phyloP scores from a whole-genome alignment of 2,329 filamentous ascomycete species.

The Whalleya microplaca region DNA sequence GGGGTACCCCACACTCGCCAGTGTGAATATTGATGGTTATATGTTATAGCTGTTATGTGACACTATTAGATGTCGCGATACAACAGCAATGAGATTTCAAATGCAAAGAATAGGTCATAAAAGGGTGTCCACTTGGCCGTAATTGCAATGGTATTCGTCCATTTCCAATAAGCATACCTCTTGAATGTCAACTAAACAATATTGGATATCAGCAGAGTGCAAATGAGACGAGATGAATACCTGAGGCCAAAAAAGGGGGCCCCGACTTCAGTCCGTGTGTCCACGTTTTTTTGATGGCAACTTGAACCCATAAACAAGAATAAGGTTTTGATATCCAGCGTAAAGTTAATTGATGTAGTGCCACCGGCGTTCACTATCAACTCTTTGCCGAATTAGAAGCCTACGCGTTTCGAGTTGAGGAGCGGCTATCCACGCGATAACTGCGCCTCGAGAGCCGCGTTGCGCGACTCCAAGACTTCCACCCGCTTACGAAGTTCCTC shows the following conservation, averaged over 20 bases:
- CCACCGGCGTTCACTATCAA: slow-evolving; percentile 7
- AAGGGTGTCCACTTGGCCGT: too few species aligned
- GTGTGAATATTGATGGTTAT: too few species aligned
- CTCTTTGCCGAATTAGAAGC: not conserved
- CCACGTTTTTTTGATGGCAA: not conserved
- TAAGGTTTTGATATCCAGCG: slow-evolving; percentile 14
- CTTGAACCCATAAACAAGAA: not conserved
- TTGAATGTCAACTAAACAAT: not conserved
- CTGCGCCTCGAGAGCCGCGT: slow-evolving; percentile 38
- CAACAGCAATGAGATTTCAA: not conserved
- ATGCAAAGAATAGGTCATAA: not conserved
- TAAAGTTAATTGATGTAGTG: slow-evolving; percentile 18
- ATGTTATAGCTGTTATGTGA: too few species aligned
- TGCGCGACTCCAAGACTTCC: slow-evolving; percentile 54
- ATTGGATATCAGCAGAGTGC: slow-evolving; percentile 3
- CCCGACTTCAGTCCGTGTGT: not conserved
- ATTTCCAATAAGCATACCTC: not conserved
- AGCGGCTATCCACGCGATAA: slow-evolving; percentile 2
- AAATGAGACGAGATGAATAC: slow-evolving; percentile 1
- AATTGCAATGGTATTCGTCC: not conserved
- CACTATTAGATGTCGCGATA: too few species aligned
- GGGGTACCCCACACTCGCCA: too few species aligned
- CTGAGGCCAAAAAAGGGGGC: not conserved
- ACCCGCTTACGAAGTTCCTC: slow-evolving; percentile 59
- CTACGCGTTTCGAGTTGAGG: not conserved